phyloP scores from a whole-genome alignment of 495 filamentous ascomycete genomes.

The Lepraria neglecta region DNA sequence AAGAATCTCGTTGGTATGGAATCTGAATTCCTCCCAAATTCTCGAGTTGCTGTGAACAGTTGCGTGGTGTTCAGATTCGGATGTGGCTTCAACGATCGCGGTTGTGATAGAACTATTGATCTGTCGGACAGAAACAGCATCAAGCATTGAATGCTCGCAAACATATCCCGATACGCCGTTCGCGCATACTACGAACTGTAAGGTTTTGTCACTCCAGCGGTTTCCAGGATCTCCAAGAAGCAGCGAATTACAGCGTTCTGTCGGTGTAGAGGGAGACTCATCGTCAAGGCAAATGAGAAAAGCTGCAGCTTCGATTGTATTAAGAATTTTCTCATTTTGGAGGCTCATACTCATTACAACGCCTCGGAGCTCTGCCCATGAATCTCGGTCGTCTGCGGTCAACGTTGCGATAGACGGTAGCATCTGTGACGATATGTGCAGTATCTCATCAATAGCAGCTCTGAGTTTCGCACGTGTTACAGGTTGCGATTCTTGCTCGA shows the following conservation, averaged over 20 bases:
- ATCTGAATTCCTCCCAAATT: too few relatives aligned
- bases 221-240: conserved; percentile 32
- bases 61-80: too few relatives aligned
- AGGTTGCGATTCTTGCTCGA: conserved; percentile 14
- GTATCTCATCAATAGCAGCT: conserved; percentile 19
- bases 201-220: conserved; percentile 38
- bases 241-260: conserved; percentile 29
- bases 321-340: too few relatives aligned
- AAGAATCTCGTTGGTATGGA: too few relatives aligned
- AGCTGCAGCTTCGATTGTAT: too few relatives aligned
- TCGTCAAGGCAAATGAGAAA: conserved; percentile 38
- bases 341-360: too few relatives aligned
- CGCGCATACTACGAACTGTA: conserved; percentile 34
- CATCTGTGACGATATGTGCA: conserved; percentile 16
- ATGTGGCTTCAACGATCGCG: too few relatives aligned
- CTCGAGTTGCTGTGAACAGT: too few relatives aligned
- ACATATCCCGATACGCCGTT: conserved; percentile 36
- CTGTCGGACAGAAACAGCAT: conserved; percentile 31
- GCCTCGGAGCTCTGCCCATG: conserved; percentile 28
- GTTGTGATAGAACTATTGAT: conserved; percentile 26
- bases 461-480: not conserved
- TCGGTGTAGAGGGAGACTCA: conserved; percentile 3
- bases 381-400: conserved; percentile 29
- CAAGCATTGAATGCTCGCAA: conserved; percentile 34
- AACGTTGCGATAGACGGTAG: conserved; percentile 26